These are phyloP conservation scores for Ceratocystiopsis minuta DNA, from an alignment of 2,329 filamentous ascomycete species.

Conservation along the genomic window DNA sequence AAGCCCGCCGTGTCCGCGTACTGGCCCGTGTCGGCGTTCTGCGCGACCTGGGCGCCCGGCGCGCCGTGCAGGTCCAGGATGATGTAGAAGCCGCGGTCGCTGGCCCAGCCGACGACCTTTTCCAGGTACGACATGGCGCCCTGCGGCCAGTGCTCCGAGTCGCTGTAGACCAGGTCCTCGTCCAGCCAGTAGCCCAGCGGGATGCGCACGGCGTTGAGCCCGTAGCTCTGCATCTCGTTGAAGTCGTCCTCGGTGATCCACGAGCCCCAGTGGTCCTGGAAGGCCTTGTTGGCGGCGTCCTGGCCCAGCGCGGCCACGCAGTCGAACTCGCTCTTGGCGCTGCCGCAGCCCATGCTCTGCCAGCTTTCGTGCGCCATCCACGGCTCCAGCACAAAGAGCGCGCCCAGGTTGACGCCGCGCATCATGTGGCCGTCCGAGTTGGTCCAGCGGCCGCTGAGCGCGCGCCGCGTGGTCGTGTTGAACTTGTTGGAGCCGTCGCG, in stretches of 20 bases:
- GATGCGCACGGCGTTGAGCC: constrained; percentile 35
- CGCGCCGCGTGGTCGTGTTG: constrained; percentile 1
- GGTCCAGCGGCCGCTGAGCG: constrained; percentile 3
- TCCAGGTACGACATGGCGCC: constrained; percentile 29
- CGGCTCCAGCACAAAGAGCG: constrained; percentile 27
- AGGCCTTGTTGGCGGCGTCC: constrained; percentile 24
- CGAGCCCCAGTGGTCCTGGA: constrained; percentile 29
- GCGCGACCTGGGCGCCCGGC: constrained; percentile 26
- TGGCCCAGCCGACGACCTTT: constrained; percentile 27
- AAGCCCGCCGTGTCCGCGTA: constrained; percentile 25
- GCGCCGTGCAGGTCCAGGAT: constrained; percentile 35
- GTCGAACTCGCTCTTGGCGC: constrained; percentile 31
- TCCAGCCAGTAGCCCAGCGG: constrained; percentile 38
- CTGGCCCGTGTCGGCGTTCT: constrained; percentile 29
- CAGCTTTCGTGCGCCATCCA: constrained; percentile 32
- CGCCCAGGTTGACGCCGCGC: constrained; percentile 26
- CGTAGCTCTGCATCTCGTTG: constrained; percentile 27
- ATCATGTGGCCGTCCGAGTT: constrained; percentile 11
- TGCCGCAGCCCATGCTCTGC: constrained; percentile 27
- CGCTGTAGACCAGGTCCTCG: constrained; percentile 26
- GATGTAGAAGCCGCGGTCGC: constrained; percentile 30
- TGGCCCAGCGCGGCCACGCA: constrained; percentile 32
- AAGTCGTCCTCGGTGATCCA: constrained; percentile 33
- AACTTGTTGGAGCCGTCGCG: constrained; percentile 7
- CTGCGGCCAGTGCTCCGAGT: constrained; percentile 31